Conservation (phyloP, 192 early-diverging fungal genomes). For the Allomyces javanicus region DNA sequence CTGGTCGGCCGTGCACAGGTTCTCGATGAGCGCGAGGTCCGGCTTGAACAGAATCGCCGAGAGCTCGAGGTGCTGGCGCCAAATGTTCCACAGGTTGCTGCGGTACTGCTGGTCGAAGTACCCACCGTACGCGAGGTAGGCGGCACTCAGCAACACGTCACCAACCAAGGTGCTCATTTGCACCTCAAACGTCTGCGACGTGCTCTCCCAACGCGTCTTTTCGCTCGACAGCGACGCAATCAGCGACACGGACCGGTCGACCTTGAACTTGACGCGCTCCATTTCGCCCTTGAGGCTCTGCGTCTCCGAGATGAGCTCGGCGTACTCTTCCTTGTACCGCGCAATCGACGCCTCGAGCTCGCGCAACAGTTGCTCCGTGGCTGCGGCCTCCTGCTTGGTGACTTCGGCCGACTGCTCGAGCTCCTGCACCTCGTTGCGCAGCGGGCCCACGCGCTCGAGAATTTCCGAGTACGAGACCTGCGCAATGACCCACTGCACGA, state of each 20-base stretch:
- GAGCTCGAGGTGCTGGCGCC: conserved; percentile 46
- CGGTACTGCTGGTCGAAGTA: conserved; percentile 96
- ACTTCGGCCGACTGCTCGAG: conserved; percentile 58
- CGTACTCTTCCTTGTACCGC: conserved; percentile 94
- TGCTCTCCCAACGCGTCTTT: conserved; percentile 74
- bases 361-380: conserved; percentile 56
- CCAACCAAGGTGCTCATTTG: conserved; percentile 98
- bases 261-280: conserved; percentile 78
- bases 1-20: conserved; percentile 79
- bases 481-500: conserved; percentile 94
- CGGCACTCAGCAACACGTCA: conserved; percentile 77
- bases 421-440: conserved; percentile 74
- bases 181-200: conserved; percentile 72
- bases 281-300: conserved; percentile 79
- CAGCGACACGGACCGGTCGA: conserved; percentile 72
- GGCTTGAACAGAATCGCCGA: conserved; percentile 53
- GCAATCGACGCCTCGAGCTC: conserved; percentile 74
- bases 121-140: conserved; percentile 92
- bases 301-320: conserved; percentile 81
- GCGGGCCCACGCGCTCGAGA: conserved; percentile 80
- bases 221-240: conserved; percentile 79
- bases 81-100: conserved; percentile 52
- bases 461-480: conserved; percentile 88
- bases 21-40: conserved; percentile 71
- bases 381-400: conserved; percentile 45